phyloP scores from a whole-genome alignment of 2,329 filamentous ascomycete genomes.

The Diaporthe capsici region DNA sequence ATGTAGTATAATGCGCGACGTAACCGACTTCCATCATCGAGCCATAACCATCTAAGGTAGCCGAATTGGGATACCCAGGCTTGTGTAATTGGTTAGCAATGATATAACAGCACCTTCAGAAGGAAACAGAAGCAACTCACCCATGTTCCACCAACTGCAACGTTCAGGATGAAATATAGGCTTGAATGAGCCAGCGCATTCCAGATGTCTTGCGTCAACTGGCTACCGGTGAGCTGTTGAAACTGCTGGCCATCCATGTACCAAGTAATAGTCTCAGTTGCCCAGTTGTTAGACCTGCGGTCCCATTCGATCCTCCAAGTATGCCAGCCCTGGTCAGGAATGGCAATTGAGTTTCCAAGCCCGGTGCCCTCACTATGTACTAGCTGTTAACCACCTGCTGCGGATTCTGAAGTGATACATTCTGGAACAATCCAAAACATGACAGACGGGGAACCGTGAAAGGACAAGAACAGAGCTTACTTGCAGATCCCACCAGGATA shows the following conservation, averaged over 20 bases:
- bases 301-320: conserved; percentile 64
- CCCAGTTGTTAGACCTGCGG: conserved; percentile 59
- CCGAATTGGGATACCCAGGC: conserved; percentile 48
- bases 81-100: conserved; percentile 29
- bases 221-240: conserved; percentile 58
- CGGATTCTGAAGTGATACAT: too few species aligned
- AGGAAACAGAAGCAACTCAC: conserved; percentile 41
- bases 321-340: conserved; percentile 64
- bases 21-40: conserved; percentile 51
- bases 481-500: conserved; percentile 62
- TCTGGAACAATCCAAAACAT: too few species aligned
- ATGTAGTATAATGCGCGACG: conserved; percentile 45
- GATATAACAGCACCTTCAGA: neutral
- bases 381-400: too few species aligned
- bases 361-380: conserved; percentile 58
- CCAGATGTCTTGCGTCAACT: conserved; percentile 60
- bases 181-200: conserved; percentile 49
- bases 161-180: conserved; percentile 49
- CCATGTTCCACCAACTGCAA: conserved; percentile 52
- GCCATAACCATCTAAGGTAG: conserved; percentile 48
- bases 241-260: conserved; percentile 60
- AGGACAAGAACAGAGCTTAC: too few species aligned
- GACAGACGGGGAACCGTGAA: too few species aligned
- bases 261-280: conserved; percentile 64
- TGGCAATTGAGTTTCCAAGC: conserved; percentile 51